Percentiles rank a stretch among this genome's conserved stretches.
Conservation (phyloP, 2,329 filamentous ascomycete genomes). For the Bipolaris victoriae region DNA sequence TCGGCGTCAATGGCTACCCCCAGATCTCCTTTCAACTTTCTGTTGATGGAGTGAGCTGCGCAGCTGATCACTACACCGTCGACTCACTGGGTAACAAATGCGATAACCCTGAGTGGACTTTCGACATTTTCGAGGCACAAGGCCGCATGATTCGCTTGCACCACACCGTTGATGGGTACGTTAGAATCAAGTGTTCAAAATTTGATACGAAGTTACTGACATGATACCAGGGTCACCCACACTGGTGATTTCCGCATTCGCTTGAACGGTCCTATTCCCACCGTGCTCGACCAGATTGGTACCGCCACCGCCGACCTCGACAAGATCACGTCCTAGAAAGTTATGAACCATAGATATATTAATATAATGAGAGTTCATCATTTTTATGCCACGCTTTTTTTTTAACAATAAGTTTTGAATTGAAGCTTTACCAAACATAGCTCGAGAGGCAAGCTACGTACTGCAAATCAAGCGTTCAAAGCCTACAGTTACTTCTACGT, state of each 20-base stretch:
- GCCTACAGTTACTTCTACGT: no score
- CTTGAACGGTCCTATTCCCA: slow-evolving; percentile 5
- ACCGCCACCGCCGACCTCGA: slow-evolving; percentile 1
- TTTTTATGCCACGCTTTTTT: no score
- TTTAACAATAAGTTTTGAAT: no score
- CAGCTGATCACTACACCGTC: background rate
- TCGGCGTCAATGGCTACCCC: slow-evolving; percentile 2
- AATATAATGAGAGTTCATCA: no score
- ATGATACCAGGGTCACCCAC: background rate
- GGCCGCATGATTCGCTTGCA: background rate
- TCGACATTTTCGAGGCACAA: background rate
- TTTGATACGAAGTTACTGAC: background rate
- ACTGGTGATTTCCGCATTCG: background rate
- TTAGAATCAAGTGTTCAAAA: background rate
- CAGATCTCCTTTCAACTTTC: background rate
- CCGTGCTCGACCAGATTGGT: slow-evolving; percentile 2
- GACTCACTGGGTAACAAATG: background rate
- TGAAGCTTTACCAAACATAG: no score
- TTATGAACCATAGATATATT: no score
- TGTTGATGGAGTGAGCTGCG: background rate
- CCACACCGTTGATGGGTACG: slow-evolving; percentile 2
- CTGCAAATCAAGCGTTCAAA: no score
- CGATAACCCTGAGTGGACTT: background rate
- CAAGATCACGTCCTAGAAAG: background rate
- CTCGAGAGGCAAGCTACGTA: no score